phyloP scores from a whole-genome alignment of 2,329 filamentous ascomycete species.

The Pseudonectria buxi region DNA sequence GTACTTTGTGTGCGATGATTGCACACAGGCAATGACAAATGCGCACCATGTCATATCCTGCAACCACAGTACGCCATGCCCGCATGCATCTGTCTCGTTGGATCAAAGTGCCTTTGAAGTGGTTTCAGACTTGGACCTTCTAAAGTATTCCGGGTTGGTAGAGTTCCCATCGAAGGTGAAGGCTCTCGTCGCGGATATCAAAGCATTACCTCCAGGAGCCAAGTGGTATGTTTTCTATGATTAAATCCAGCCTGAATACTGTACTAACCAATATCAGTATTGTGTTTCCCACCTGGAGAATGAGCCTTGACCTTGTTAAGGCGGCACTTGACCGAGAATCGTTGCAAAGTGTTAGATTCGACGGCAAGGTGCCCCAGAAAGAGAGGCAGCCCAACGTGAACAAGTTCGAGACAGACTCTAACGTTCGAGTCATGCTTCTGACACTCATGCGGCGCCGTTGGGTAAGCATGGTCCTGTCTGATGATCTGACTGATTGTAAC shows the following conservation, averaged over 20 bases:
- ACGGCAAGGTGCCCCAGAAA: constrained; percentile 38
- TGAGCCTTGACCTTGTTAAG: constrained; percentile 41
- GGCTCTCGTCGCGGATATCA: constrained; percentile 27
- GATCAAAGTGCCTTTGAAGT: constrained; percentile 17
- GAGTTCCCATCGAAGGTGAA: constrained; percentile 27
- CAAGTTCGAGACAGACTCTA: constrained; percentile 31
- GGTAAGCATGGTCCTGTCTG: too few relatives aligned
- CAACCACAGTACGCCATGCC: constrained; percentile 19
- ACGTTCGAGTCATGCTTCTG: constrained; percentile 37
- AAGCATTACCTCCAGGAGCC: constrained; percentile 12
- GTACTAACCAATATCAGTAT: constrained; percentile 27
- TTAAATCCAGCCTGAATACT: neutral
- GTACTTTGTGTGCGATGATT: constrained; percentile 26
- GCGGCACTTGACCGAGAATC: constrained; percentile 27
- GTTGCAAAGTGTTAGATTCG: constrained; percentile 36
- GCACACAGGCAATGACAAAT: constrained; percentile 6
- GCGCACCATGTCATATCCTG: constrained; percentile 7
- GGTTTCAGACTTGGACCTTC: neutral
- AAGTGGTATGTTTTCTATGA: constrained; percentile 28
- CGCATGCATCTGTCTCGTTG: constrained; percentile 17
- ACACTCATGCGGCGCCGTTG: constrained; percentile 46
- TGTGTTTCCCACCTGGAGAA: constrained; percentile 45
- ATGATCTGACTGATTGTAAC: neutral
- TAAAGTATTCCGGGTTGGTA: neutral
- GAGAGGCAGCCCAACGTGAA: constrained; percentile 35